Percentiles rank a stretch among this genome's conserved stretches.
Conservation (phyloP, 2,329 filamentous ascomycete species). For the Knoxdaviesia proteae region DNA sequence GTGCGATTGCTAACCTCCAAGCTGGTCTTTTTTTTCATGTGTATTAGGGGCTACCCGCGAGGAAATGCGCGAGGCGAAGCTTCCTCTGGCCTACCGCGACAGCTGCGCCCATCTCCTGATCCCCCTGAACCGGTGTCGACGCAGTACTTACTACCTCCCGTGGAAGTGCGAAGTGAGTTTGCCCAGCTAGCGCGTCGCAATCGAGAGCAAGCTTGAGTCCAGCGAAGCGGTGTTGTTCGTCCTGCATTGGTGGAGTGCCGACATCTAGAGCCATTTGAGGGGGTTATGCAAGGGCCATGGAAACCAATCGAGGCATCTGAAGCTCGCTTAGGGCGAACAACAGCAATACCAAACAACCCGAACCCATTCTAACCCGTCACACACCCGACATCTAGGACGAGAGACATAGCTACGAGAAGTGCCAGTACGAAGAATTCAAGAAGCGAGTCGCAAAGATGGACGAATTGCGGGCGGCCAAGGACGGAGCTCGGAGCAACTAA, state of each 20-base stretch:
- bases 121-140: constrained; percentile 84
- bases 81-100: constrained; percentile 83
- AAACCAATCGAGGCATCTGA: no score
- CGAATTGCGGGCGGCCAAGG: constrained; percentile 73
- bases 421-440: constrained; percentile 98
- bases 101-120: constrained; percentile 89
- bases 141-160: constrained; percentile 78
- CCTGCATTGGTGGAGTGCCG: background rate
- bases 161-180: constrained; percentile 88
- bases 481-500: constrained; percentile 68
- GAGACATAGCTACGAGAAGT: constrained; percentile 96
- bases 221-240: no score
- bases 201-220: no score
- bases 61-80: constrained; percentile 79
- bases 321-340: no score
- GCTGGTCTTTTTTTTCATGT: no score
- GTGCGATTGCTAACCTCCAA: no score
- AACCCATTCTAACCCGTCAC: no score
- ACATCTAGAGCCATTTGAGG: no score
- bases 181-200: no score
- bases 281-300: no score
- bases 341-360: no score
- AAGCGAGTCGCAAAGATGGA: constrained; percentile 97
- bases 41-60: constrained; percentile 54
- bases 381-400: constrained; percentile 43